phyloP scores from a whole-genome alignment of 495 filamentous ascomycete species.

The Geopyxis carbonaria region DNA sequence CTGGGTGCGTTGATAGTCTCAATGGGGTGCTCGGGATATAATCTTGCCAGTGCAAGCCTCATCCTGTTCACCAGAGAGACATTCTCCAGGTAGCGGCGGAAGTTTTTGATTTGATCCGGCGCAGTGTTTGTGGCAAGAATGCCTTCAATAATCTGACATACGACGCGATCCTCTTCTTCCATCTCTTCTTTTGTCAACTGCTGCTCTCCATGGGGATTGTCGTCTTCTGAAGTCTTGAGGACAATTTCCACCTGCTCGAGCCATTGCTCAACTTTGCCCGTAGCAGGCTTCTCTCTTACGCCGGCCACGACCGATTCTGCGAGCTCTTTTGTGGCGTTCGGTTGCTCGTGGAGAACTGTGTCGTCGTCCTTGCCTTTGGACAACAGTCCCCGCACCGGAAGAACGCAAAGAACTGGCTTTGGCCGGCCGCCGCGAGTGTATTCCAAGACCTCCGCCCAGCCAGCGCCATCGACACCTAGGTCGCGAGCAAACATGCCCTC shows the following conservation, averaged over 20 bases:
- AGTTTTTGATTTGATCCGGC: constrained; percentile 14
- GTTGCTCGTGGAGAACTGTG: constrained; percentile 3
- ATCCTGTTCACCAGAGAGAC: constrained; percentile 9
- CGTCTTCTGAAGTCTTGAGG: constrained; percentile 9
- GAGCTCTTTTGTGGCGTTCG: constrained; percentile 17
- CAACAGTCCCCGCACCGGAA: constrained; percentile 22
- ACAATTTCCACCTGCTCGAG: constrained; percentile 24
- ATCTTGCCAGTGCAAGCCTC: constrained; percentile 13
- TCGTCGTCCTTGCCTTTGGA: constrained; percentile 5
- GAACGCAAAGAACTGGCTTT: constrained; percentile 38
- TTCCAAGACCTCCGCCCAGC: constrained; percentile 93
- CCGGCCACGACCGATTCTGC: constrained; percentile 21
- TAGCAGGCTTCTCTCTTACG: constrained; percentile 17
- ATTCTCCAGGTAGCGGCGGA: constrained; percentile 17
- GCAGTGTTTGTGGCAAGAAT: constrained; percentile 13
- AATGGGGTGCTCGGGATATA: constrained; percentile 21
- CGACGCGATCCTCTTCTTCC: constrained; percentile 22
- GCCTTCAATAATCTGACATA: constrained; percentile 24
- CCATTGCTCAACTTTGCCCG: constrained; percentile 24
- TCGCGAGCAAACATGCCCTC: constrained; percentile 88
- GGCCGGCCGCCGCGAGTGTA: constrained; percentile 73
- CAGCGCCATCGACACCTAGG: constrained; percentile 70
- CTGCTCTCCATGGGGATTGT: constrained; percentile 3
- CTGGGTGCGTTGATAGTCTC: constrained; percentile 22
- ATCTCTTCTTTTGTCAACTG: constrained; percentile 9